Conservation (phyloP, 2,329 filamentous ascomycete species). For the Ceratocystis colombiana region DNA sequence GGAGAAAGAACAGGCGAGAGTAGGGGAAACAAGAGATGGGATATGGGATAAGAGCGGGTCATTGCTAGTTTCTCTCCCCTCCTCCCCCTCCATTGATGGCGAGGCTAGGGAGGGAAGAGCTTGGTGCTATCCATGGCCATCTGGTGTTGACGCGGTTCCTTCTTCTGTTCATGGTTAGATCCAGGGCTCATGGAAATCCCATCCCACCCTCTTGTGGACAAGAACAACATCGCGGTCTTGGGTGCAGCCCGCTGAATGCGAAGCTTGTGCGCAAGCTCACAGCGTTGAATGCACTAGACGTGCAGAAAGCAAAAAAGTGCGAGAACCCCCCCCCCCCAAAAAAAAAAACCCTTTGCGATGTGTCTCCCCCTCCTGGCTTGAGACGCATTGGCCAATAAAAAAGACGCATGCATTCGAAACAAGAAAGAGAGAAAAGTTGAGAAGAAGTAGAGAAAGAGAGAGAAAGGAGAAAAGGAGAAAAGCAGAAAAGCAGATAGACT, state of each 20-base stretch:
- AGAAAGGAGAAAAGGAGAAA: not conserved
- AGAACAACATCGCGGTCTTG: too few relatives aligned
- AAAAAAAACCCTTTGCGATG: too few relatives aligned
- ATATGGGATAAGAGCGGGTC: not conserved
- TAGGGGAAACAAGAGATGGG: not conserved
- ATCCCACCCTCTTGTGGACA: not conserved
- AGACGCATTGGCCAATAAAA: not conserved
- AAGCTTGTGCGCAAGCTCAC: too few relatives aligned
- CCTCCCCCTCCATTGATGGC: not conserved
- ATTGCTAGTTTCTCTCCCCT: not conserved
- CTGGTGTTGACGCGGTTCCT: not conserved
- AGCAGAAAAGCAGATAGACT: not conserved
- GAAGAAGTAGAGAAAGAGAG: not conserved
- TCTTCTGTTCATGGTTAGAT: not conserved
- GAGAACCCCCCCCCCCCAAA: too few relatives aligned
- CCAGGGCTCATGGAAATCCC: slow-evolving; percentile 1
- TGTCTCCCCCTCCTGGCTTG: too few relatives aligned
- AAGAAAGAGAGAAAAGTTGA: not conserved
- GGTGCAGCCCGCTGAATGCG: too few relatives aligned
- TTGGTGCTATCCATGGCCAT: not conserved
- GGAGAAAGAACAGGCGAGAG: slow-evolving; percentile 12
- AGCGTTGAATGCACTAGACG: too few relatives aligned
- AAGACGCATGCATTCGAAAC: not conserved
- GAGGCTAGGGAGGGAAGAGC: not conserved
- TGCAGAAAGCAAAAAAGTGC: too few relatives aligned